Percentiles rank a stretch among this genome's conserved stretches.
Evolutionary conservation across 2,329 filamentous ascomycete species (phyloP).

Genomic region (Aspergillus sergii): DNA sequence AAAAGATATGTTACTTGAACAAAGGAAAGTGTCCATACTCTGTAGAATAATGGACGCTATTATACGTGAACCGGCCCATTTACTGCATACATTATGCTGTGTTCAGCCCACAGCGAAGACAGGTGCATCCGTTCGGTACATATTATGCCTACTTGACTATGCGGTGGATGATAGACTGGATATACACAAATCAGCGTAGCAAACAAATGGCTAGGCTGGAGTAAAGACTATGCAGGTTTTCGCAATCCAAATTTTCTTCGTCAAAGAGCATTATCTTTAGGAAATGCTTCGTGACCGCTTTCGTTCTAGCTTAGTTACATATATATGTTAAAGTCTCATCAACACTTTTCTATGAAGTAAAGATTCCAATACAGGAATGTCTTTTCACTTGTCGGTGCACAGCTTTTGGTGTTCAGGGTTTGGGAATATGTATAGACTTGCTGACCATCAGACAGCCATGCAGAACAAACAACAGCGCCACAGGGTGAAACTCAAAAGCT

Average conservation of each 20-base stretch:
- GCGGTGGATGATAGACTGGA: not conserved
- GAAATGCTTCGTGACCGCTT: conserved; percentile 16
- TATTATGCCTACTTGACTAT: not conserved
- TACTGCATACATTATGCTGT: not conserved
- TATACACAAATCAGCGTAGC: not conserved
- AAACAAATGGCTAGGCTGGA: not conserved
- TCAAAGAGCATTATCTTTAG: conserved; percentile 18
- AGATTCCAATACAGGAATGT: conserved; percentile 15
- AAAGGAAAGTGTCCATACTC: not conserved
- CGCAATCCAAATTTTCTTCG: conserved; percentile 13
- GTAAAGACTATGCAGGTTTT: conserved; percentile 9
- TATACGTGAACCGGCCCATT: not conserved
- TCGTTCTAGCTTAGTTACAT: conserved; percentile 11
- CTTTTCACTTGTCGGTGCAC: conserved; percentile 13
- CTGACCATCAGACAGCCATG: conserved; percentile 95
- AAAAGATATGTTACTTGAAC: no score
- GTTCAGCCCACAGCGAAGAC: not conserved
- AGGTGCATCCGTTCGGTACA: no score
- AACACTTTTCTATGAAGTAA: conserved; percentile 22
- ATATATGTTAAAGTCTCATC: conserved; percentile 22
- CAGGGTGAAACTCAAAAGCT: conserved; percentile 78
- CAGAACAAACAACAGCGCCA: conserved; percentile 77
- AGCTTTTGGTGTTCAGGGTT: conserved; percentile 56
- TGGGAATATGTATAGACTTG: conserved; percentile 92
- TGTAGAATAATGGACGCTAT: not conserved